Conservation (phyloP, 164 flowering plant genomes). For the Magnolia changhungtana region DNA sequence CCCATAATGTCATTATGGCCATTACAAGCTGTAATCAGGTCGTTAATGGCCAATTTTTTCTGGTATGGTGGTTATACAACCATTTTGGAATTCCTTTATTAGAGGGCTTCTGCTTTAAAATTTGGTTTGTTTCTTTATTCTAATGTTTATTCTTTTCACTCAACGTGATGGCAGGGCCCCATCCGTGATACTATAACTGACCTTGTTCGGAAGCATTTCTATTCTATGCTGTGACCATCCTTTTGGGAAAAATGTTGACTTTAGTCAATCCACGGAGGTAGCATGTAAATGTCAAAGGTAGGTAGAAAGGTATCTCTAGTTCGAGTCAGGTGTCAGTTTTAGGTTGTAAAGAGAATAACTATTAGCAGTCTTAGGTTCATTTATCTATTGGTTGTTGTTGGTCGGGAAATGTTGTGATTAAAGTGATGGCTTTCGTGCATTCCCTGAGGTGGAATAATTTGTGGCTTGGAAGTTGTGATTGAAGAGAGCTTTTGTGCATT, state of each 20-base stretch:
- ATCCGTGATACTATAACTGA: conserved; percentile 3
- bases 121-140: too few species aligned
- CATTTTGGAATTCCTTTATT: too few species aligned
- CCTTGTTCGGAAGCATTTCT: conserved; percentile 5
- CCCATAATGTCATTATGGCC: too few species aligned
- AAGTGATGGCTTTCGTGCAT: neutral
- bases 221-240: conserved; percentile 24
- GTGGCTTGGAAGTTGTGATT: too few species aligned
- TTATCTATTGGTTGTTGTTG: neutral
- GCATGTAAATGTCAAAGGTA: neutral
- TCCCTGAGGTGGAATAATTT: too few species aligned
- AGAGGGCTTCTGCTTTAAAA: too few species aligned
- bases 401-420: neutral
- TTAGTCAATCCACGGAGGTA: conserved; percentile 4
- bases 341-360: neutral
- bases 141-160: too few species aligned
- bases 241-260: conserved; percentile 20
- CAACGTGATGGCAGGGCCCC: neutral
- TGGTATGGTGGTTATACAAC: too few species aligned
- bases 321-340: too few species aligned
- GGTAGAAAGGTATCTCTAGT: neutral
- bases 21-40: too few species aligned
- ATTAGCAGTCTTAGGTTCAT: neutral
- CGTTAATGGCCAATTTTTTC: too few species aligned
- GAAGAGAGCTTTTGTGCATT: neutral